Evolutionary conservation across 2,329 filamentous ascomycete genomes (phyloP).

Genomic region (Bipolaris zeicola): DNA sequence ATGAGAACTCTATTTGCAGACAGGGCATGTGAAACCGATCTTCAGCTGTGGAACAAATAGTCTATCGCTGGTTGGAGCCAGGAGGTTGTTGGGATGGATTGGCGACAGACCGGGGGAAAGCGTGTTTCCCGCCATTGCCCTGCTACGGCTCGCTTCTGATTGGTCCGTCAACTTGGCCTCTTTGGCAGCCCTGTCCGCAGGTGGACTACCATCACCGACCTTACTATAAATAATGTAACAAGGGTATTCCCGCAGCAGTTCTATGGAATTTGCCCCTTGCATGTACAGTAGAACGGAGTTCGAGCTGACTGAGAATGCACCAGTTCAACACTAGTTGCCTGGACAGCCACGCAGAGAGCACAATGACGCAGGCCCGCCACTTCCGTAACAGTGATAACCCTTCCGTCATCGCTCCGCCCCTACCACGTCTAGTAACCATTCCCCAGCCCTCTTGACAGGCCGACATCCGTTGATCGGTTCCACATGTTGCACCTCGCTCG

Average conservation of each 20-base stretch:
- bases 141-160: background rate
- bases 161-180: background rate
- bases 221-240: background rate
- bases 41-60: background rate
- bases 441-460: slow-evolving; percentile 3
- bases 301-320: background rate
- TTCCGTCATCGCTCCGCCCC: slow-evolving; percentile 14
- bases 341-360: slow-evolving; percentile 1
- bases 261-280: background rate
- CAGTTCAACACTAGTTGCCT: background rate
- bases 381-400: slow-evolving; percentile 12
- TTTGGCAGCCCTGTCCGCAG: background rate
- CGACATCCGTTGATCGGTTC: slow-evolving; percentile 10
- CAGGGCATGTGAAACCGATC: background rate
- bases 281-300: background rate
- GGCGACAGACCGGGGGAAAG: background rate
- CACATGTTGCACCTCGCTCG: background rate
- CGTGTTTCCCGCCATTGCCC: background rate
- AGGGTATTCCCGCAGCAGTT: background rate
- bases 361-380: slow-evolving; percentile 15
- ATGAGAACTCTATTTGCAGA: background rate
- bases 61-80: background rate
- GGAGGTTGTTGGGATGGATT: background rate
- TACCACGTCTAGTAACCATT: slow-evolving; percentile 10
- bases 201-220: background rate